A percentile compares a stretch with the other conserved stretches of the same genome.
Conservation (phyloP, 192 early-diverging fungal genomes). For the Ambispora gerdemannii region DNA sequence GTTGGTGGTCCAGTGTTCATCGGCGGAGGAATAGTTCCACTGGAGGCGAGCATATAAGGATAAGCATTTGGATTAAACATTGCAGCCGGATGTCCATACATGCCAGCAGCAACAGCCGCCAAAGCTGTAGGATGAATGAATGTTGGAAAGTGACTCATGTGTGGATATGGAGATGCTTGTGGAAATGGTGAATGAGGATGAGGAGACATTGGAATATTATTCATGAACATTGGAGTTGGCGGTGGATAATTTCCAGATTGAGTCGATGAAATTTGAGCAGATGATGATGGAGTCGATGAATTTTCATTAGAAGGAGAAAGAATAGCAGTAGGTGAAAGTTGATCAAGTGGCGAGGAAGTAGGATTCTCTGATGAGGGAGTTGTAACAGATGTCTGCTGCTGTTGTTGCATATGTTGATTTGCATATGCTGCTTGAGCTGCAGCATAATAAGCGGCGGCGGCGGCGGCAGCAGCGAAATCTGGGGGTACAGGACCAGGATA, state of each 20-base stretch:
- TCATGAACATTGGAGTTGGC: constrained; percentile 30
- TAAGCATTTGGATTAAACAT: constrained; percentile 29
- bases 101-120: constrained; percentile 29
- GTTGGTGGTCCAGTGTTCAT: constrained; percentile 20
- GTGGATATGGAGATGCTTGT: constrained; percentile 24
- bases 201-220: constrained; percentile 30
- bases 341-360: constrained; percentile 11
- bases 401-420: constrained; percentile 29
- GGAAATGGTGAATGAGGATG: constrained; percentile 30
- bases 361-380: constrained; percentile 21
- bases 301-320: constrained; percentile 3
- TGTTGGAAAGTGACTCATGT: constrained; percentile 29
- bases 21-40: constrained; percentile 19
- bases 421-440: constrained; percentile 25
- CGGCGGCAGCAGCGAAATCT: constrained; percentile 35
- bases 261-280: neutral
- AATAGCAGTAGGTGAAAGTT: constrained; percentile 1
- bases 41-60: constrained; percentile 26
- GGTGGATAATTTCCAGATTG: constrained; percentile 7
- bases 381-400: constrained; percentile 11
- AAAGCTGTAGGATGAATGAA: constrained; percentile 28
- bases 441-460: constrained; percentile 28
- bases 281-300: neutral
- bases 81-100: constrained; percentile 30
- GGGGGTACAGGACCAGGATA: constrained; percentile 29